phyloP scores from a whole-genome alignment of 2,329 filamentous ascomycete species.

The Penicillium concentricum region DNA sequence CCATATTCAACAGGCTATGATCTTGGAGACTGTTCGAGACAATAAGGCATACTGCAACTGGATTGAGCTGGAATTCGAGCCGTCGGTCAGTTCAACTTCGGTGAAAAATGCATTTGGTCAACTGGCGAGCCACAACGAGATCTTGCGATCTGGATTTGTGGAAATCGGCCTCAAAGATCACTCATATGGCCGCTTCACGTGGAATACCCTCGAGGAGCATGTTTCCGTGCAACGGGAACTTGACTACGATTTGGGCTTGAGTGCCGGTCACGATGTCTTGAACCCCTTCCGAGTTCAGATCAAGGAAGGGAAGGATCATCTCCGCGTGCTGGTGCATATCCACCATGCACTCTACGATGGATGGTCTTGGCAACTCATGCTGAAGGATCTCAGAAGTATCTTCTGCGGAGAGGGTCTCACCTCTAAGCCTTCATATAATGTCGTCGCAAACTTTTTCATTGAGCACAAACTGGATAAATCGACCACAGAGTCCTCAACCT shows the following conservation, averaged over 20 bases:
- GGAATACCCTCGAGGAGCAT: constrained; percentile 49
- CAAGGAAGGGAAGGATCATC: constrained; percentile 15
- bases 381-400: constrained; percentile 63
- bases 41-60: constrained; percentile 72
- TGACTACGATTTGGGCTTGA: constrained; percentile 41
- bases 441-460: constrained; percentile 56
- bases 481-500: constrained; percentile 52
- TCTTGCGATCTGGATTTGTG: constrained; percentile 73
- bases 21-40: constrained; percentile 67
- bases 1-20: constrained; percentile 74
- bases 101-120: constrained; percentile 52
- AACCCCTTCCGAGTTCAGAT: constrained; percentile 66
- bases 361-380: constrained; percentile 80
- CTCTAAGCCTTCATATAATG: constrained; percentile 58
- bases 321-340: constrained; percentile 54
- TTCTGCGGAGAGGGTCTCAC: constrained; percentile 37
- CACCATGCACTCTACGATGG: constrained; percentile 90
- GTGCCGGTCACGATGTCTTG: constrained; percentile 44
- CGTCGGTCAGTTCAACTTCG: constrained; percentile 32
- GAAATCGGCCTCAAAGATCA: constrained; percentile 46
- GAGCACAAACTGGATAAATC: constrained; percentile 28
- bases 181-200: constrained; percentile 63
- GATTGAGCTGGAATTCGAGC: constrained; percentile 62
- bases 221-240: constrained; percentile 47
- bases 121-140: constrained; percentile 58